These are phyloP conservation scores for Eutrema japonicum DNA, from an alignment of 345 rosid species.

Conservation along the genomic window DNA sequence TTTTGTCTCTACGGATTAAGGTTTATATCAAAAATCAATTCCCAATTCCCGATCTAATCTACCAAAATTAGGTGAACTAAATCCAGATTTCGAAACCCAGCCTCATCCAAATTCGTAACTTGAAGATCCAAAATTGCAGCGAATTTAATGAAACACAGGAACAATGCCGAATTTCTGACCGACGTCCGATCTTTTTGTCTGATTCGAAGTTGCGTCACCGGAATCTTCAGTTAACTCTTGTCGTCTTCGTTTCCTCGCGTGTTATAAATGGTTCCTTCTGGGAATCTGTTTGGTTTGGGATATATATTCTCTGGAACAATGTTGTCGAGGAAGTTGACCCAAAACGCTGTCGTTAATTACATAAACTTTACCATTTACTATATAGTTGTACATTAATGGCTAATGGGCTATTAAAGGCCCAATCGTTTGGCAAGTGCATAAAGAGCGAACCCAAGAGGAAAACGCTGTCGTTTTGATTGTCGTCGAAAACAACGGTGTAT, in stretches of 20 bases:
- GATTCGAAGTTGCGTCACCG: constrained; percentile 26
- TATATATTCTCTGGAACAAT: constrained; percentile 58
- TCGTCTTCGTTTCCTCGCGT: constrained; percentile 40
- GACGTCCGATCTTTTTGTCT: constrained; percentile 27
- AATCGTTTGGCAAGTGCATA: too few species aligned
- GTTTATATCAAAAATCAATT: not conserved
- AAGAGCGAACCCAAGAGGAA: not conserved
- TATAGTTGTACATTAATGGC: too few species aligned
- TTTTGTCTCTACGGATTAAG: not conserved
- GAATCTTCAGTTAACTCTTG: constrained; percentile 33
- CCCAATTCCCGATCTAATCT: not conserved
- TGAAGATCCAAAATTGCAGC: too few species aligned
- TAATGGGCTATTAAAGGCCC: too few species aligned
- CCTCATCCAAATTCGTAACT: too few species aligned
- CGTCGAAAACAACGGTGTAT: constrained; percentile 29
- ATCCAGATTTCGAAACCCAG: too few species aligned
- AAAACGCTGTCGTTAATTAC: too few species aligned
- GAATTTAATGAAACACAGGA: constrained; percentile 23
- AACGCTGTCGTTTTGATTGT: constrained; percentile 20
- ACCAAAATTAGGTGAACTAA: not conserved
- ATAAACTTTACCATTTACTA: too few species aligned
- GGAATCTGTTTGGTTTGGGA: constrained; percentile 69
- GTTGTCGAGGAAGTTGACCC: too few species aligned
- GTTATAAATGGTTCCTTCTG: constrained; percentile 74
- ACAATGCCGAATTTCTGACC: constrained; percentile 16